phyloP scores from a whole-genome alignment of 2,329 filamentous ascomycete species.

The Xylaria digitata region DNA sequence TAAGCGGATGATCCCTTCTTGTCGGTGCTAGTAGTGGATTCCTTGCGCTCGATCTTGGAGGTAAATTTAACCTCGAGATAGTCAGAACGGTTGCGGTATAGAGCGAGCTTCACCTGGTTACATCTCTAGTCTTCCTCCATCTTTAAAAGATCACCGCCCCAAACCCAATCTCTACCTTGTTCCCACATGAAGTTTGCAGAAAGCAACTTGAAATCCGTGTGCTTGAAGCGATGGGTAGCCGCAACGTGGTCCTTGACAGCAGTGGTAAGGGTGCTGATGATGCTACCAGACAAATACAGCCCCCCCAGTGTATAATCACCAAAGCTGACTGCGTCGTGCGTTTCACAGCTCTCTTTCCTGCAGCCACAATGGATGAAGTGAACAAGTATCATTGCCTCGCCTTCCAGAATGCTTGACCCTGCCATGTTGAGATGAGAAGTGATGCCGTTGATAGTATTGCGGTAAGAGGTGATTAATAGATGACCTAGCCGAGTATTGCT shows the following conservation, averaged over 20 bases:
- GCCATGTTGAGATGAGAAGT: no score
- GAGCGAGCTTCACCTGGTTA: neutral
- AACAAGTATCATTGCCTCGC: neutral
- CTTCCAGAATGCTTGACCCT: no score
- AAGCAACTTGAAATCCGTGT: neutral
- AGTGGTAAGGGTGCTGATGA: neutral
- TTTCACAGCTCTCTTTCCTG: neutral
- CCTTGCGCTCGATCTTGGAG: no score
- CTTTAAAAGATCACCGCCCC: neutral
- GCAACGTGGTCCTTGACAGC: neutral
- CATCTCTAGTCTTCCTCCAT: neutral
- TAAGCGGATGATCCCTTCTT: no score
- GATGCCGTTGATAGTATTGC: no score
- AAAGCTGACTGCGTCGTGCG: neutral
- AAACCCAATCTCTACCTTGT: neutral
- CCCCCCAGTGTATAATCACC: neutral
- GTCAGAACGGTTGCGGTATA: no score
- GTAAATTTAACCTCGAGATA: no score
- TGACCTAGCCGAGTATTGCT: neutral
- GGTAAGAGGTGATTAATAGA: neutral
- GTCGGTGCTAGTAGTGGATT: no score
- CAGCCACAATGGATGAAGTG: neutral
- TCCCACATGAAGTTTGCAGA: neutral
- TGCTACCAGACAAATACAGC: no score
- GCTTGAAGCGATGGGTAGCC: neutral